Evolutionary conservation across 106 monocot genomes (phyloP).

Genomic region (Acorus gramineus): DNA sequence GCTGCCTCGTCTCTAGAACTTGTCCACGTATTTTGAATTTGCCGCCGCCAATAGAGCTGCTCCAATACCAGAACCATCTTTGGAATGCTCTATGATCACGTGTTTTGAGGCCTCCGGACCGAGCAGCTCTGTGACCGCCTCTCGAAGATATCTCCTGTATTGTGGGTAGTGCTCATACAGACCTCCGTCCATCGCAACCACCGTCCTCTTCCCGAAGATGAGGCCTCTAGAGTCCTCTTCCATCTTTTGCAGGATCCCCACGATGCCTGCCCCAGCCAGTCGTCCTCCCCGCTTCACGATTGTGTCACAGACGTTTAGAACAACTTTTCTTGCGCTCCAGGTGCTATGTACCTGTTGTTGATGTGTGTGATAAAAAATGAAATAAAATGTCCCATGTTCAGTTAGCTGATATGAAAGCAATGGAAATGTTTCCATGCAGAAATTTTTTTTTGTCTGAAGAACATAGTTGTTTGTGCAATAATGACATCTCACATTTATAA

Average conservation of each 20-base stretch:
- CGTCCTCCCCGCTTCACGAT: slow-evolving; percentile 48
- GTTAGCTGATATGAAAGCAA: no score
- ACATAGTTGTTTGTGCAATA: no score
- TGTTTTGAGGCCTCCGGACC: slow-evolving; percentile 35
- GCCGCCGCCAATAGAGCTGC: slow-evolving; percentile 56
- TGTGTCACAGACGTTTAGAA: slow-evolving; percentile 31
- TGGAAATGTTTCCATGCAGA: no score
- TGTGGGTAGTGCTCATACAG: slow-evolving; percentile 61
- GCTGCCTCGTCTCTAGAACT: no score
- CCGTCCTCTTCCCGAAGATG: slow-evolving; percentile 38
- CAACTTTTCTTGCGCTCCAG: slow-evolving; percentile 21
- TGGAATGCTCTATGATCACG: slow-evolving; percentile 40
- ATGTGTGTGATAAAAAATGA: no score
- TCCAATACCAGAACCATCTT: slow-evolving; percentile 66
- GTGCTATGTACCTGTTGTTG: slow-evolving; percentile 13
- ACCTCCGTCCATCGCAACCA: slow-evolving; percentile 67
- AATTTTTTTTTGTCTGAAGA: no score
- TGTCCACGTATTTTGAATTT: slow-evolving; percentile 28
- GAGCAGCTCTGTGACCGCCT: slow-evolving; percentile 46
- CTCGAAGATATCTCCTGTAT: slow-evolving; percentile 40
- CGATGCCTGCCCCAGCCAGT: slow-evolving; percentile 53
- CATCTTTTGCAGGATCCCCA: slow-evolving; percentile 54
- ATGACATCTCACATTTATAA: no score
- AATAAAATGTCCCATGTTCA: no score
- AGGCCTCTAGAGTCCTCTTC: slow-evolving; percentile 33